These are phyloP conservation scores for Daedaleopsis nitida DNA, from an alignment of 768 basidiomycete genomes.

Conservation along the genomic window DNA sequence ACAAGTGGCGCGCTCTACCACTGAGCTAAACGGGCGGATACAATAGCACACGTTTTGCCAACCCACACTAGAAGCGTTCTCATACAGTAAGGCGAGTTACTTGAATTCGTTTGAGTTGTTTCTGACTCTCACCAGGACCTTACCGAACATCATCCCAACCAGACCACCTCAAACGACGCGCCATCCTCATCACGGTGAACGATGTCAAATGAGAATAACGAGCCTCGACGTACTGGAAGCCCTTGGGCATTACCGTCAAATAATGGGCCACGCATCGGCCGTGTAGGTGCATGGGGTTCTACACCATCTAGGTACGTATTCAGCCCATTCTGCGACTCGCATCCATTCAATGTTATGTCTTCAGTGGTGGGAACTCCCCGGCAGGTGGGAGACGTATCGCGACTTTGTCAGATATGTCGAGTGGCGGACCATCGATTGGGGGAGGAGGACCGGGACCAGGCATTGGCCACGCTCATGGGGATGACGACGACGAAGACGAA, in stretches of 20 bases:
- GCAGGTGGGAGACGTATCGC: conserved; percentile 28
- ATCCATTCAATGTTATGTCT: not conserved
- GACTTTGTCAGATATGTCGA: conserved; percentile 28
- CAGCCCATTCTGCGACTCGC: not conserved
- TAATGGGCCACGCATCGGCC: conserved; percentile 23
- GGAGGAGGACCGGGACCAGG: not conserved
- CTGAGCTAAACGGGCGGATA: too few species aligned
- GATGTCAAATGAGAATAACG: conserved; percentile 16
- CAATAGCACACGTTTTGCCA: too few species aligned
- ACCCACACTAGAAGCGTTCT: too few species aligned
- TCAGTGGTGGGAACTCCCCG: not conserved
- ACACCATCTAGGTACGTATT: conserved; percentile 16
- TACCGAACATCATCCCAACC: not conserved
- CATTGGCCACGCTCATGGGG: conserved; percentile 24
- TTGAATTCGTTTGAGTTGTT: too few species aligned
- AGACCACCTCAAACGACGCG: too few species aligned
- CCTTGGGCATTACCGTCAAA: conserved; percentile 18
- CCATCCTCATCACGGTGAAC: not conserved
- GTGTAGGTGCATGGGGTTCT: conserved; percentile 23
- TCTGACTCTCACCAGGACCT: too few species aligned
- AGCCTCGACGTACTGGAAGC: conserved; percentile 2
- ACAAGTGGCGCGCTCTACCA: too few species aligned
- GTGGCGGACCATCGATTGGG: conserved; percentile 13
- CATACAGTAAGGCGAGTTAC: too few species aligned
- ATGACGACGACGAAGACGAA: conserved; percentile 55